Percentiles rank a stretch among this genome's conserved stretches.
phyloP scores from a whole-genome alignment of 495 filamentous ascomycete genomes.

The Neurospora hispaniola region DNA sequence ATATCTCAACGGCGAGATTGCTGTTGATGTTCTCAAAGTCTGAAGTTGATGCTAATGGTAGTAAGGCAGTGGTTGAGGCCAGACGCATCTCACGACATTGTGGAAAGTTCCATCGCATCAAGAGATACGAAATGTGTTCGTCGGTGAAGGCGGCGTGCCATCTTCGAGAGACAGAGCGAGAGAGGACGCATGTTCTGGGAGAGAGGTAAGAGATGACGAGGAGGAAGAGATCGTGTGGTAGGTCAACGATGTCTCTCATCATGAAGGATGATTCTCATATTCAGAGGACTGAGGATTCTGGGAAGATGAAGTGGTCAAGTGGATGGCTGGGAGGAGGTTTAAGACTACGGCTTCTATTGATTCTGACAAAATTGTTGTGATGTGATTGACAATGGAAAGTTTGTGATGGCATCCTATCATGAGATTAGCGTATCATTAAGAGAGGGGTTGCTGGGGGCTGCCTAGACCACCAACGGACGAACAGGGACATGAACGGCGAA shows the following conservation, averaged over 20 bases:
- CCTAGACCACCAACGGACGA: background rate
- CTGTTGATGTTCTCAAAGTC: background rate
- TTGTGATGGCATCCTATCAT: background rate
- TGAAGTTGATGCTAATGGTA: background rate
- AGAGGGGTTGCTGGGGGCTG: background rate
- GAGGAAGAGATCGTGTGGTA: slow-evolving; percentile 44
- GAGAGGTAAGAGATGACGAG: slow-evolving; percentile 41
- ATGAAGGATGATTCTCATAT: background rate
- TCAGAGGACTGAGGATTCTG: background rate
- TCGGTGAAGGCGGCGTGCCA: slow-evolving; percentile 48
- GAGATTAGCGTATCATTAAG: background rate
- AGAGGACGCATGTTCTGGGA: slow-evolving; percentile 41
- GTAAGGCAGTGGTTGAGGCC: slow-evolving; percentile 8
- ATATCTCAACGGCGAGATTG: slow-evolving; percentile 9
- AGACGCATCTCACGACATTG: slow-evolving; percentile 43
- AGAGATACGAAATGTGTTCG: slow-evolving; percentile 30
- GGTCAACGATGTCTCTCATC: slow-evolving; percentile 36
- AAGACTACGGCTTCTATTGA: background rate
- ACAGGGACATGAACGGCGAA: background rate
- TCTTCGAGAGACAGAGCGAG: slow-evolving; percentile 42
- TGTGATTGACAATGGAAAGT: background rate
- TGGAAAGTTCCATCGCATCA: slow-evolving; percentile 44
- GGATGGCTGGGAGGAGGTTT: background rate
- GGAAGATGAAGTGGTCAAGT: background rate
- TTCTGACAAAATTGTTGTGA: background rate